These are phyloP conservation scores for Lomentospora prolificans DNA, from an alignment of 2,329 filamentous ascomycete genomes.

Conservation along the genomic window DNA sequence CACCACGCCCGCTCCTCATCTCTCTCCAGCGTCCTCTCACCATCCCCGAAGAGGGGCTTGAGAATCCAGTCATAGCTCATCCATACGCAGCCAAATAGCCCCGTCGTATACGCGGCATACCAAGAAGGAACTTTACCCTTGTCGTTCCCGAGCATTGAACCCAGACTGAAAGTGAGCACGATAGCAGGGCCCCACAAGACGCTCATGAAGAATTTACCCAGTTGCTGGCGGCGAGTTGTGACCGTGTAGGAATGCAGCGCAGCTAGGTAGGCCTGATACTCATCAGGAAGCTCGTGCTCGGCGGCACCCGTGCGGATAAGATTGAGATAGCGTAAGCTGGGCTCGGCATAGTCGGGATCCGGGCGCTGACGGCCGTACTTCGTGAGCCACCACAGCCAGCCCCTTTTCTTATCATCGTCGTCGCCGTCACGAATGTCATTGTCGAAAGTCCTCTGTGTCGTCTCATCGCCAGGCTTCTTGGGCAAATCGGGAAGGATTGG, in stretches of 20 bases:
- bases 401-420: not conserved
- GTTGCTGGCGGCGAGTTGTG: conserved; percentile 55
- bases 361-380: conserved; percentile 39
- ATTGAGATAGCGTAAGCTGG: conserved; percentile 74
- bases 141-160: conserved; percentile 48
- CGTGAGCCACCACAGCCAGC: conserved; percentile 38
- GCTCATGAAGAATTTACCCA: conserved; percentile 56
- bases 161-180: conserved; percentile 33
- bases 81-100: conserved; percentile 33
- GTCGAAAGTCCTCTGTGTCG: conserved; percentile 6
- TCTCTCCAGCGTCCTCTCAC: conserved; percentile 52
- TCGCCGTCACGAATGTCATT: conserved; percentile 5
- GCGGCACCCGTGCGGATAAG: conserved; percentile 68
- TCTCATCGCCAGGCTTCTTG: conserved; percentile 19
- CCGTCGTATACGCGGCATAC: conserved; percentile 42
- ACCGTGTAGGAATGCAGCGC: conserved; percentile 59
- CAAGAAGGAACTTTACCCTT: conserved; percentile 60
- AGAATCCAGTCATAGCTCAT: conserved; percentile 32
- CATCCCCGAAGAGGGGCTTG: conserved; percentile 69
- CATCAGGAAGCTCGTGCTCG: conserved; percentile 69
- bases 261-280: conserved; percentile 67
- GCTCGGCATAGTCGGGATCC: conserved; percentile 64
- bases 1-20: conserved; percentile 9
- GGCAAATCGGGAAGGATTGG: conserved; percentile 37
- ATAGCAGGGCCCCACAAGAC: conserved; percentile 46